Evolutionary conservation across 768 basidiomycete species (phyloP).

Genomic region (Podaxis sp.): DNA sequence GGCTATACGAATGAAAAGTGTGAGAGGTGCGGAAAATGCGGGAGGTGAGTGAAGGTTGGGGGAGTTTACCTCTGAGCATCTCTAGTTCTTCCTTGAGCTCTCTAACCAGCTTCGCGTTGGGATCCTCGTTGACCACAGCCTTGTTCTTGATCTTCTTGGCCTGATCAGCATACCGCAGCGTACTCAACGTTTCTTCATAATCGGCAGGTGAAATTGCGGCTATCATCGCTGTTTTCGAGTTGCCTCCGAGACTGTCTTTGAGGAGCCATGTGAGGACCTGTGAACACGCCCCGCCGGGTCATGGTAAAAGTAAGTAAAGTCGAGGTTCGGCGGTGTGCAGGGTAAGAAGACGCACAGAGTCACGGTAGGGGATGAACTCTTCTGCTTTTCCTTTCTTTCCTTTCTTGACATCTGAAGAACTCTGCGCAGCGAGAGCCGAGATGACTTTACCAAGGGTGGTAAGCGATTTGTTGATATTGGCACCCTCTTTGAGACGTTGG

Average conservation of each 20-base stretch:
- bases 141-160: slow-evolving; percentile 99
- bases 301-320: no score
- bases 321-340: not conserved
- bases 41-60: not conserved
- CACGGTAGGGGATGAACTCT: slow-evolving; percentile 96
- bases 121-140: slow-evolving; percentile 99
- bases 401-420: slow-evolving; percentile 68
- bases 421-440: slow-evolving; percentile 78
- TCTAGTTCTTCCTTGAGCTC: slow-evolving; percentile 99
- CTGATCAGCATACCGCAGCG: slow-evolving; percentile 95
- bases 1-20: slow-evolving; percentile 36
- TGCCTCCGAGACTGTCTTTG: slow-evolving; percentile 96
- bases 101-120: slow-evolving; percentile 96
- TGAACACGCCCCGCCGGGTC: not conserved
- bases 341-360: slow-evolving; percentile 63
- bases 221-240: slow-evolving; percentile 99
- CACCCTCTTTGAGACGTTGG: slow-evolving; percentile 93
- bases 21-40: slow-evolving; percentile 12
- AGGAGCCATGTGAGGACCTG: slow-evolving; percentile 96
- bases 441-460: slow-evolving; percentile 99
- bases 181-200: slow-evolving; percentile 96
- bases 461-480: slow-evolving; percentile 97
- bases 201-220: slow-evolving; percentile 98
- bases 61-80: slow-evolving; percentile 69
- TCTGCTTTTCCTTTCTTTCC: slow-evolving; percentile 88